Base-by-base conservation (phyloP, 192 early-diverging fungal genomes). In the Dispira simplex region DNA sequence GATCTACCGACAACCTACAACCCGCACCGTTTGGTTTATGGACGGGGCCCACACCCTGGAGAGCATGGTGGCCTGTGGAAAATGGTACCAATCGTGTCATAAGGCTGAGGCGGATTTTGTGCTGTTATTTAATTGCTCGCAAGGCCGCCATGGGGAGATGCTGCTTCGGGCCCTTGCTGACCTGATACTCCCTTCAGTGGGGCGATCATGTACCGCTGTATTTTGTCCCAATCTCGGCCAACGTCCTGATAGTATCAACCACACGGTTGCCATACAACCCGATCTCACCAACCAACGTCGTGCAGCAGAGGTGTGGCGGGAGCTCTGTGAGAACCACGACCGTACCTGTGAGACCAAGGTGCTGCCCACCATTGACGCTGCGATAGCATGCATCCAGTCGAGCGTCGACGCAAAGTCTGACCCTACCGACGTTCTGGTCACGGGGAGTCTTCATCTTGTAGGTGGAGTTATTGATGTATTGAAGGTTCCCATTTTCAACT, bases 1-100 rank as follows among this genome's bases (percentile, higher is more conserved):
- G 67, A 76, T 73, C n/a, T 71, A 88, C 44, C 66, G 73, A 5
- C 68, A 77, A 14, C 46, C 72, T 0, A 70, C 69, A 53, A 73
- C 77, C 4, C 49, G 64, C 43, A 67, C 87, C 2, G 79, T 59
- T 1, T 97, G 89, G 87, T 86, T 81, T 71, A 73, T 95, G 55
- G 96, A 99, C 71, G 96, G 96, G 43, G 96, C 96, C 0, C 96
- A 99, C 68, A 99, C 96, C 0, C 68, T 74, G 9, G 96, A 99
- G 70, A 92, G 89, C 67, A 79, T 93, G 46, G 72, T 77, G 44
- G 80, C 79, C 0, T 83, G 82, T 45, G 75, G 68, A 16, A 55
- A 64, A 45, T 83, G 81, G 84, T 85, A 81, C 64, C 65, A 67
- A 46, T 71, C 71, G 2, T 66, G 57, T 8, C 55, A 48, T 13